Conservation (phyloP, 352 stramenopile species). For the Pythium insidiosum region DNA sequence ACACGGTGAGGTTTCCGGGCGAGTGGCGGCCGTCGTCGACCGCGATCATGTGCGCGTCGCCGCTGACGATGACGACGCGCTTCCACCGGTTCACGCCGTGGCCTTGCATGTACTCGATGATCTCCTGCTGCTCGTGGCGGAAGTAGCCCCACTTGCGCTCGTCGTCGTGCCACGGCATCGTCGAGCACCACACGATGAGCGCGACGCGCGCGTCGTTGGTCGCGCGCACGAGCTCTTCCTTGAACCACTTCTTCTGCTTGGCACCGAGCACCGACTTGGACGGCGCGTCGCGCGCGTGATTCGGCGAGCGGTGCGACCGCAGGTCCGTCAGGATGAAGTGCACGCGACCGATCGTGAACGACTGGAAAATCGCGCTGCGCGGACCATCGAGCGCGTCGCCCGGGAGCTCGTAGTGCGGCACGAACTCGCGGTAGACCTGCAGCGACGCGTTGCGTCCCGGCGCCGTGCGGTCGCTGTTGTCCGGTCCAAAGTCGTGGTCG, state of each 20-base stretch:
- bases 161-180: constrained; percentile 85
- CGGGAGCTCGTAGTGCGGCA: constrained; percentile 63
- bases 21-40: constrained; percentile 74
- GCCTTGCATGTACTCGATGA: constrained; percentile 65
- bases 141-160: constrained; percentile 87
- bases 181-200: constrained; percentile 82
- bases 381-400: constrained; percentile 11
- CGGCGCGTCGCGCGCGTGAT: constrained; percentile 47
- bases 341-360: constrained; percentile 80
- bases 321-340: constrained; percentile 82
- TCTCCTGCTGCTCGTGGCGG: constrained; percentile 61
- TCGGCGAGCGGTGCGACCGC: constrained; percentile 63
- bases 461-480: constrained; percentile 83
- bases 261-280: constrained; percentile 78
- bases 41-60: constrained; percentile 87
- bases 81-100: constrained; percentile 61
- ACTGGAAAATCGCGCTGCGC: constrained; percentile 51
- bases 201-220: constrained; percentile 40
- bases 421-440: constrained; percentile 71
- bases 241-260: constrained; percentile 85
- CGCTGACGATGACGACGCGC: constrained; percentile 75
- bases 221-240: constrained; percentile 58
- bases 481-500: constrained; percentile 86
- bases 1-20: constrained; percentile 61
- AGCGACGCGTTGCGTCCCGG: constrained; percentile 61